These are phyloP conservation scores for Linnemannia hyalina DNA, from an alignment of 192 early-diverging fungal genomes.

Conservation along the genomic window DNA sequence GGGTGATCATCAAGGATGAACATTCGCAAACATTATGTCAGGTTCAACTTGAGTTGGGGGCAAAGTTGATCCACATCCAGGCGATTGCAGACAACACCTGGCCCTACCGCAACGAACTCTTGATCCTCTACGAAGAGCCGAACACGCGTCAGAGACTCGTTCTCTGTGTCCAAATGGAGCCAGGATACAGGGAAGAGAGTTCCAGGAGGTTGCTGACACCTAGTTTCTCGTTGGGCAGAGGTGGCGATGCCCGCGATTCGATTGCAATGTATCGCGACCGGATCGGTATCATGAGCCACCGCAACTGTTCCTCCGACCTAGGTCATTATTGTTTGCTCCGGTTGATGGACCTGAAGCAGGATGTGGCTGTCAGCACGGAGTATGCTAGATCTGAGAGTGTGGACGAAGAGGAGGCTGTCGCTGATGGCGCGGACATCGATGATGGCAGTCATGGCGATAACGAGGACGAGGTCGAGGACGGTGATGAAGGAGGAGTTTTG, in stretches of 20 bases:
- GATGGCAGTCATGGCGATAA: neutral
- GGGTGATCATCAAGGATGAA: conserved; percentile 39
- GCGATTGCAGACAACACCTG: conserved; percentile 27
- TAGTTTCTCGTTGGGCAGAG: conserved; percentile 25
- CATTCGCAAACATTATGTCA: conserved; percentile 9
- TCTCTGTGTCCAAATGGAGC: conserved; percentile 10
- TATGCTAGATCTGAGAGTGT: conserved; percentile 3
- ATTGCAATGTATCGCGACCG: conserved; percentile 42
- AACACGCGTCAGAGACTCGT: conserved; percentile 31
- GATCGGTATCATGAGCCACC: conserved; percentile 40
- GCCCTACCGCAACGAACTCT: conserved; percentile 23
- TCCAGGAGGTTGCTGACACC: conserved; percentile 5
- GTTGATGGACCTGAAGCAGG: conserved; percentile 18
- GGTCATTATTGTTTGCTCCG: conserved; percentile 43
- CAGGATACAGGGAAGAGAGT: conserved; percentile 15
- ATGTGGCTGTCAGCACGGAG: conserved; percentile 29
- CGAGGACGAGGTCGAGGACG: neutral
- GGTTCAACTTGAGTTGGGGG: conserved; percentile 15
- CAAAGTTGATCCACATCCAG: conserved; percentile 26
- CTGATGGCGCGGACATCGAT: neutral
- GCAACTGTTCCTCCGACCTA: conserved; percentile 26
- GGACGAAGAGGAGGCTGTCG: neutral
- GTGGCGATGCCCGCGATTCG: conserved; percentile 43
- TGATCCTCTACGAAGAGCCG: conserved; percentile 39
- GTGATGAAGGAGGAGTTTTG: neutral